A percentile compares a stretch with the other conserved stretches of the same genome.
These are phyloP conservation scores for Trametes versicolor DNA, from an alignment of 1,284 basidiomycete genomes.

Conservation along the genomic window DNA sequence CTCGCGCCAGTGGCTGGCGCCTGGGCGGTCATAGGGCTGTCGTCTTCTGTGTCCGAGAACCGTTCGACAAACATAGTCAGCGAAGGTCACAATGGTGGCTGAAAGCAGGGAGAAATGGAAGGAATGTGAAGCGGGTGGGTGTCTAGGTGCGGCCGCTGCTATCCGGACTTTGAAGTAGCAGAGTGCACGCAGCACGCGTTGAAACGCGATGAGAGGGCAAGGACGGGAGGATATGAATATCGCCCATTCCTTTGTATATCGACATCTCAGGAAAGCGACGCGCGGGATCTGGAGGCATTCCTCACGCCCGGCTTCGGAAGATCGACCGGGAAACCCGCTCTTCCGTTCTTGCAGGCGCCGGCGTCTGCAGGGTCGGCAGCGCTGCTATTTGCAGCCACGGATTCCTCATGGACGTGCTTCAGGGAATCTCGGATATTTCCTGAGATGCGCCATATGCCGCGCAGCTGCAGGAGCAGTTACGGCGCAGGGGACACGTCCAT, in stretches of 20 bases:
- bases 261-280: neutral
- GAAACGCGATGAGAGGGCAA: neutral
- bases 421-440: neutral
- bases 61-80: slow-evolving; percentile 20
- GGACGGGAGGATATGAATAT: neutral
- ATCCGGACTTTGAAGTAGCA: neutral
- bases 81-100: neutral
- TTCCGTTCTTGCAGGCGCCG: neutral
- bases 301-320: neutral
- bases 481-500: neutral
- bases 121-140: neutral
- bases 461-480: neutral
- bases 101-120: neutral
- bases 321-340: neutral
- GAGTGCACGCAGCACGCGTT: neutral
- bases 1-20: neutral
- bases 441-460: neutral
- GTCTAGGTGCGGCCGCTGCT: neutral
- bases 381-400: neutral
- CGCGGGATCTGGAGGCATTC: neutral
- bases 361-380: neutral
- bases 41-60: slow-evolving; percentile 21
- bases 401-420: neutral
- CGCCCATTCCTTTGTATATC: neutral
- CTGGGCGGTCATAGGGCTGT: slow-evolving; percentile 1